Conservation (phyloP, 352 stramenopile species). For the Globisporangium nunn region DNA sequence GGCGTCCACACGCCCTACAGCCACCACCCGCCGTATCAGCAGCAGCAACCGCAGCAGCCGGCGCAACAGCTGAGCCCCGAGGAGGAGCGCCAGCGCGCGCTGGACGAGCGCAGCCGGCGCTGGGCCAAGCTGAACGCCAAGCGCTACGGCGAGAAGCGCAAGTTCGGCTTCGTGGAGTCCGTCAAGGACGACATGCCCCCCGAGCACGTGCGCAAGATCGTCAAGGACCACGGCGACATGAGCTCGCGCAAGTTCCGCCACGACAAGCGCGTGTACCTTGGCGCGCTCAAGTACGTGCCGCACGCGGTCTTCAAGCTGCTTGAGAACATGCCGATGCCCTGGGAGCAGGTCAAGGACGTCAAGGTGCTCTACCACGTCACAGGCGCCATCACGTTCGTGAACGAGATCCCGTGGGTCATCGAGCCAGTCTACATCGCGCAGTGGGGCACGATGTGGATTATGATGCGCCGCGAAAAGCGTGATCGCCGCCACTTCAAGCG, state of each 20-base stretch:
- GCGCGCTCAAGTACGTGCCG: constrained; percentile 99
- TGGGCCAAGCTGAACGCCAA: constrained; percentile 91
- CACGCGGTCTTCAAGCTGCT: constrained; percentile 99
- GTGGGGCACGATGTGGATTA: constrained; percentile 99
- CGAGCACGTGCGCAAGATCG: constrained; percentile 99
- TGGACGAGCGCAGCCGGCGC: constrained; percentile 76
- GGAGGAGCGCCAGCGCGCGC: constrained; percentile 46
- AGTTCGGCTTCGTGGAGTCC: constrained; percentile 91
- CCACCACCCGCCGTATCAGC: background rate
- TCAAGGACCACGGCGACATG: constrained; percentile 99
- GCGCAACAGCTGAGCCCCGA: constrained; percentile 23
- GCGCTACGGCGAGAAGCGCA: constrained; percentile 92
- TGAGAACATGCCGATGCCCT: constrained; percentile 99
- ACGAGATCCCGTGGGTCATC: constrained; percentile 98
- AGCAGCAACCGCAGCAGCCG: constrained; percentile 2
- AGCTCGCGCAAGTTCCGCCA: constrained; percentile 98
- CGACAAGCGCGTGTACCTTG: constrained; percentile 98
- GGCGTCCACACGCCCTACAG: constrained; percentile 5
- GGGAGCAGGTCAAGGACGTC: constrained; percentile 98
- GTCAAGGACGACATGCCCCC: constrained; percentile 90
- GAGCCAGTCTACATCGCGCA: constrained; percentile 99
- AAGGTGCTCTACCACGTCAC: constrained; percentile 99
- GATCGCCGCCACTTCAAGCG: constrained; percentile 99
- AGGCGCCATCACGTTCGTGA: constrained; percentile 99
- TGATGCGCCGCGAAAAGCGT: constrained; percentile 99